phyloP scores from a whole-genome alignment of 495 filamentous ascomycete species.

The Penicillium parvum region DNA sequence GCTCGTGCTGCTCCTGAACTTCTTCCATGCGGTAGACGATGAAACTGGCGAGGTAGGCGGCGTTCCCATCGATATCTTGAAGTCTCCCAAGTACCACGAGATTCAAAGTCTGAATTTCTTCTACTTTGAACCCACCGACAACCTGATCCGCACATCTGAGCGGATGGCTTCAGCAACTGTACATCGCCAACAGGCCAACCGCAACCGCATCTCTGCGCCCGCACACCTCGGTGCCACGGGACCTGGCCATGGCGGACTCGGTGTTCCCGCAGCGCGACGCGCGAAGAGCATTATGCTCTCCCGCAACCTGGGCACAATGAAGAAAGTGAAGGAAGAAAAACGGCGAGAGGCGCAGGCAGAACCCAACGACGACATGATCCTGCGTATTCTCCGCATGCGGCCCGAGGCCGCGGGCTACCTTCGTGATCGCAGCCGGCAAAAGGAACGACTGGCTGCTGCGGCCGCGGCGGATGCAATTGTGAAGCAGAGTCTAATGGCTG shows the following conservation, averaged over 20 bases:
- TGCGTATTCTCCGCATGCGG: slow-evolving; percentile 92
- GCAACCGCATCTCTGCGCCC: slow-evolving; percentile 70
- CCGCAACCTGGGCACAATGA: slow-evolving; percentile 94
- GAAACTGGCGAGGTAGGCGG: slow-evolving; percentile 79
- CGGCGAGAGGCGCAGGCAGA: slow-evolving; percentile 92
- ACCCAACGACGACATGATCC: slow-evolving; percentile 96
- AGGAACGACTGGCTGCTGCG: slow-evolving; percentile 83
- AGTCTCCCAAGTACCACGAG: slow-evolving; percentile 97
- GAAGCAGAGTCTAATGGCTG: slow-evolving; percentile 76
- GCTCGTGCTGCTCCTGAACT: slow-evolving; percentile 86
- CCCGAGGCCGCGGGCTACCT: slow-evolving; percentile 91
- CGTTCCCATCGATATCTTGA: slow-evolving; percentile 84
- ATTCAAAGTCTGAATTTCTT: slow-evolving; percentile 95
- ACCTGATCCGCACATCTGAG: slow-evolving; percentile 87
- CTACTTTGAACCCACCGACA: slow-evolving; percentile 91
- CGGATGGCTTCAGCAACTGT: slow-evolving; percentile 88
- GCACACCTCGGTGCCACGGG: slow-evolving; percentile 55
- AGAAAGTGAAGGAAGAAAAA: slow-evolving; percentile 91
- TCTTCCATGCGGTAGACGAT: slow-evolving; percentile 92
- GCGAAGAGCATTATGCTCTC: slow-evolving; percentile 94
- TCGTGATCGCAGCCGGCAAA: slow-evolving; percentile 85
- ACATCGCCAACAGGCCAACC: slow-evolving; percentile 63
- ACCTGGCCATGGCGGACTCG: slow-evolving; percentile 61
- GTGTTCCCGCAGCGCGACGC: slow-evolving; percentile 63
- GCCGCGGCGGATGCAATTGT: slow-evolving; percentile 95